phyloP scores from a whole-genome alignment of 2,329 filamentous ascomycete species.

The Aspergillus floridensis region DNA sequence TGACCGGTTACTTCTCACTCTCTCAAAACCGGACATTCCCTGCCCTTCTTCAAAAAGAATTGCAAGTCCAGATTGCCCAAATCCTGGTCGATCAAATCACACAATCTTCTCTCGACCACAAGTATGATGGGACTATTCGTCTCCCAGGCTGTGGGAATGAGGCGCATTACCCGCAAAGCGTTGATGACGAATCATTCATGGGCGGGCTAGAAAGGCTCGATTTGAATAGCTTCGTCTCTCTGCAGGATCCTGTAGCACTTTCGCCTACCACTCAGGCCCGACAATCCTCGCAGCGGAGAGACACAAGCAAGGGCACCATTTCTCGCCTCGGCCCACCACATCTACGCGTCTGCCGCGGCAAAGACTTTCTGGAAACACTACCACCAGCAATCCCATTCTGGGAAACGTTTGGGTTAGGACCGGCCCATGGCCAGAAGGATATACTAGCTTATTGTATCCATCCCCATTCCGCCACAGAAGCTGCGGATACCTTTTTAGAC shows the following conservation, averaged over 20 bases:
- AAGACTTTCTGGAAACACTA: constrained; percentile 54
- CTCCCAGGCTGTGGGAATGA: constrained; percentile 31
- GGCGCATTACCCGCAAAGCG: constrained; percentile 21
- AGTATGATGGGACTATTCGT: constrained; percentile 25
- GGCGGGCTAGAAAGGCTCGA: constrained; percentile 35
- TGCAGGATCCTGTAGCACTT: constrained; percentile 28
- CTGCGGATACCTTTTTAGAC: constrained; percentile 52
- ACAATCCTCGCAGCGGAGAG: constrained; percentile 26
- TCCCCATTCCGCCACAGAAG: constrained; percentile 48
- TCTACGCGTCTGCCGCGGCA: constrained; percentile 54
- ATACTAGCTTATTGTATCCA: constrained; percentile 58
- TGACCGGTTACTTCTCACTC: constrained; percentile 40
- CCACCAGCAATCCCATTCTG: constrained; percentile 59
- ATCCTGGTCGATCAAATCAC: constrained; percentile 44
- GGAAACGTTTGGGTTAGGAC: constrained; percentile 59
- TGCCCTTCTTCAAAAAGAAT: constrained; percentile 34
- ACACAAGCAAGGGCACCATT: constrained; percentile 34
- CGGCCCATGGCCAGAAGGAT: constrained; percentile 56
- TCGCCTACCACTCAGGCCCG: constrained; percentile 17
- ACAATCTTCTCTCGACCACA: constrained; percentile 44
- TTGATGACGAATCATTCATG: constrained; percentile 30
- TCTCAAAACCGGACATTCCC: constrained; percentile 32
- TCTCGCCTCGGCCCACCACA: constrained; percentile 51
- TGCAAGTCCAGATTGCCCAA: constrained; percentile 40
- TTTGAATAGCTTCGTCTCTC: constrained; percentile 35